Evolutionary conservation across 1,284 basidiomycete genomes (phyloP).

Genomic region (Cutaneotrichosporon sp.): DNA sequence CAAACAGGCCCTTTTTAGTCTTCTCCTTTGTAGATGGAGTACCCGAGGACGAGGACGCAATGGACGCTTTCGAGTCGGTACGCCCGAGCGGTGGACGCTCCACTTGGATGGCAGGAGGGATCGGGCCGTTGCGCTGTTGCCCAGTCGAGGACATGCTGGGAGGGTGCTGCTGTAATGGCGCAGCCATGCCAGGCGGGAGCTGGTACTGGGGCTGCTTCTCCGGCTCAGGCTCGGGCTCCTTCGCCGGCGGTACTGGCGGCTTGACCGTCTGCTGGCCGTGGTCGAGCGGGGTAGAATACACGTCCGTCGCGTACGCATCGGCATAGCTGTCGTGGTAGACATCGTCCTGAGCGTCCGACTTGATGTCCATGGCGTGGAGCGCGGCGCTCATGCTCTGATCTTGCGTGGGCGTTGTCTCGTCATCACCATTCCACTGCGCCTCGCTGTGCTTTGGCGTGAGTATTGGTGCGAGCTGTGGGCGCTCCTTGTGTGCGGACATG

Average conservation of each 20-base stretch:
- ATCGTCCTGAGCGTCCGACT: slow-evolving; percentile 4
- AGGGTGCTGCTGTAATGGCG: slow-evolving; percentile 20
- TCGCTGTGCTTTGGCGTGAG: slow-evolving; percentile 15
- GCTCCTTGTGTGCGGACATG: slow-evolving; percentile 13
- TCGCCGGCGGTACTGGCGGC: neutral
- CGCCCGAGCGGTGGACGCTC: slow-evolving; percentile 30
- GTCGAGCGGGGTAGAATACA: neutral
- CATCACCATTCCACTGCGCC: slow-evolving; percentile 30
- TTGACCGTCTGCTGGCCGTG: neutral
- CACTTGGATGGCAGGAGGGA: slow-evolving; percentile 17
- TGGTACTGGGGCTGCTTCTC: slow-evolving; percentile 10
- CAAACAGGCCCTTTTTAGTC: slow-evolving; percentile 55
- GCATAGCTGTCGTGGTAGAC: neutral
- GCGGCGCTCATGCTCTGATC: slow-evolving; percentile 27
- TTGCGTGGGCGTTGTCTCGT: slow-evolving; percentile 40
- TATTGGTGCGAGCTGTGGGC: slow-evolving; percentile 20
- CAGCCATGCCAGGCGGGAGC: slow-evolving; percentile 34
- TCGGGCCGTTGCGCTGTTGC: slow-evolving; percentile 15
- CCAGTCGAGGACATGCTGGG: slow-evolving; percentile 16
- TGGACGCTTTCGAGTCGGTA: slow-evolving; percentile 24
- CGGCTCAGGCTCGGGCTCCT: slow-evolving; percentile 1
- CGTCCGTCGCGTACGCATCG: neutral
- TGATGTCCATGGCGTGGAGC: slow-evolving; percentile 11
- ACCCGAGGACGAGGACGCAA: slow-evolving; percentile 15
- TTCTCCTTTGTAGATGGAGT: slow-evolving; percentile 56